These are phyloP conservation scores for Spizellomyces punctatus DNA, from an alignment of 192 early-diverging fungal genomes.

Conservation along the genomic window DNA sequence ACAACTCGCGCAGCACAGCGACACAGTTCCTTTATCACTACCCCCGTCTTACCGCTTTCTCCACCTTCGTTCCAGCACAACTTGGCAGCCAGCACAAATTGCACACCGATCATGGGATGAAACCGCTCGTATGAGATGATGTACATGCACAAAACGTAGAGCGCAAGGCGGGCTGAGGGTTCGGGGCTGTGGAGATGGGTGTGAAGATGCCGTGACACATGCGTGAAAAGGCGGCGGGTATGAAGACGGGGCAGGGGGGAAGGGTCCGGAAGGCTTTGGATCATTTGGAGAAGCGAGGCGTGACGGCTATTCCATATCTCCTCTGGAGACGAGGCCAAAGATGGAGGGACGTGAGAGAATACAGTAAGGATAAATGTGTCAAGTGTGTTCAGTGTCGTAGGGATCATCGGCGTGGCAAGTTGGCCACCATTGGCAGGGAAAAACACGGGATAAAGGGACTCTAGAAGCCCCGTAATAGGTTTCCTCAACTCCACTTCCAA, in stretches of 20 bases:
- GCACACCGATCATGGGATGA: constrained; percentile 53
- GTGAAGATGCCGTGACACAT: constrained; percentile 43
- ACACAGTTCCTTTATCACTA: too few relatives aligned
- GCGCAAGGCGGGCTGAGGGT: constrained; percentile 46
- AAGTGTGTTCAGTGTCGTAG: not conserved
- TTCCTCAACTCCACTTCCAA: not conserved
- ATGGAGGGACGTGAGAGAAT: constrained; percentile 1
- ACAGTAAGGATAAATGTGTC: not conserved
- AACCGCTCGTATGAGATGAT: constrained; percentile 50
- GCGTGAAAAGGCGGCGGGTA: constrained; percentile 41
- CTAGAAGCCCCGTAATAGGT: not conserved
- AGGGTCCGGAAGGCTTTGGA: not conserved
- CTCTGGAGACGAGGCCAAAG: not conserved
- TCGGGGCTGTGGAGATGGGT: constrained; percentile 40
- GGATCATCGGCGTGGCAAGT: not conserved
- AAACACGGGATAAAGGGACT: not conserved
- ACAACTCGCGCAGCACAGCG: not conserved
- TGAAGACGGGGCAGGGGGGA: not conserved
- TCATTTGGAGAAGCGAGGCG: not conserved
- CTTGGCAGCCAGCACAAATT: constrained; percentile 49
- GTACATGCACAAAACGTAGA: constrained; percentile 50
- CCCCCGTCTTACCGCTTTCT: not conserved
- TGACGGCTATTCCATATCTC: not conserved
- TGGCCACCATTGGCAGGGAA: not conserved
- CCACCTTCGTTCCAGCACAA: constrained; percentile 45